These are phyloP conservation scores for Cercospora sp. DNA, from an alignment of 2,329 filamentous ascomycete genomes.

Conservation along the genomic window DNA sequence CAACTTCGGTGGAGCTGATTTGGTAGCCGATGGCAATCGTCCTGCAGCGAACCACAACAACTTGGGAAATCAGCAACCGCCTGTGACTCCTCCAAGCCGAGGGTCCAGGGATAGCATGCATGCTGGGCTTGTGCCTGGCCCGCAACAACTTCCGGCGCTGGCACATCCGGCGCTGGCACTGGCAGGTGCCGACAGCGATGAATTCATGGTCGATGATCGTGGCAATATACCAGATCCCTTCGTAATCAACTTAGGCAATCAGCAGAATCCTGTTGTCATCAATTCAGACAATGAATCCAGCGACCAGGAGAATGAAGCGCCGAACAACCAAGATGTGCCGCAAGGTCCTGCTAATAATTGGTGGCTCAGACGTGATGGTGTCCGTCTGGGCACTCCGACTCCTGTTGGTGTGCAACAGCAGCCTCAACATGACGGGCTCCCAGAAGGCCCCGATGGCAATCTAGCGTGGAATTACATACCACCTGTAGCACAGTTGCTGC, in stretches of 20 bases:
- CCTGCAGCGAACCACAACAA: neutral
- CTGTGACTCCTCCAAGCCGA: neutral
- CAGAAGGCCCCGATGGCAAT: too few species aligned
- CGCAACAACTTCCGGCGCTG: neutral
- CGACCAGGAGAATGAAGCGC: too few species aligned
- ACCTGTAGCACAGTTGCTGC: too few species aligned
- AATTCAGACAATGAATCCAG: too few species aligned
- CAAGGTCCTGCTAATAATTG: neutral
- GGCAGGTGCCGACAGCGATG: neutral
- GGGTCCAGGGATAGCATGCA: too few species aligned
- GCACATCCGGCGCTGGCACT: neutral
- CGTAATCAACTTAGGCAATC: neutral
- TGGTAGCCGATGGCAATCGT: neutral
- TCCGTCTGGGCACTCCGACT: neutral
- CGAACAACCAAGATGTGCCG: too few species aligned
- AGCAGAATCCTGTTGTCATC: neutral
- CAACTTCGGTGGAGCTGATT: neutral
- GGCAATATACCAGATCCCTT: neutral
- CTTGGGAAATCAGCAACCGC: neutral
- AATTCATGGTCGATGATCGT: neutral
- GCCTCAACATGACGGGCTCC: neutral
- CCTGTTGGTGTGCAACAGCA: neutral
- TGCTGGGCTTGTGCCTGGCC: neutral
- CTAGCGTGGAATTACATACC: too few species aligned
- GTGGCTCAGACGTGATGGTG: neutral